A percentile compares a stretch with the other conserved stretches of the same genome.
Conservation (phyloP, 306 rosid genomes). For the Cyamopsis tetragonoloba region DNA sequence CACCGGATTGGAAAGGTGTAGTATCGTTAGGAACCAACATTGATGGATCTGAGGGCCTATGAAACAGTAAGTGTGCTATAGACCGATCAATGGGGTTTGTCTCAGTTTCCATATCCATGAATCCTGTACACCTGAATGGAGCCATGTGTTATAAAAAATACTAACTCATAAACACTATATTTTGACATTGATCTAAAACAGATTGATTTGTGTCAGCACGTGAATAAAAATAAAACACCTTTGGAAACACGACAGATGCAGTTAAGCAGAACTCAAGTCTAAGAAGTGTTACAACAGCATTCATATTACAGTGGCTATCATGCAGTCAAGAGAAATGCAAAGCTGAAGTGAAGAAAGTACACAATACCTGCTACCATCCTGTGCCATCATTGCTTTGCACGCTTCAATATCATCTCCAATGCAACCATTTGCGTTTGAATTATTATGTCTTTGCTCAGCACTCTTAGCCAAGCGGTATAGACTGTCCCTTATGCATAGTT, state of each 20-base stretch:
- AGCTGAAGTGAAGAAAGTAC: conserved; percentile 8
- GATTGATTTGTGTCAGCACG: not conserved
- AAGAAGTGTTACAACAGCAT: not conserved
- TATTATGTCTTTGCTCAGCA: conserved; percentile 72
- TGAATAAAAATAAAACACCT: conserved; percentile 1
- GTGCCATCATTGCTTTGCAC: conserved; percentile 35
- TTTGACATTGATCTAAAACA: not conserved
- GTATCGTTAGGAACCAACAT: conserved; percentile 29
- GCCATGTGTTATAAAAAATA: conserved; percentile 24
- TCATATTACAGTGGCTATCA: not conserved
- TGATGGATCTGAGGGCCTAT: conserved; percentile 63
- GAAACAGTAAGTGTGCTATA: conserved; percentile 82
- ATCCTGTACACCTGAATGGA: conserved; percentile 52
- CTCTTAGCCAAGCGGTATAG: conserved; percentile 88
- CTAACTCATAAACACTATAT: not conserved
- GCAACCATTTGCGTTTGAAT: conserved; percentile 31
- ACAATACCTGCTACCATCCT: conserved; percentile 52
- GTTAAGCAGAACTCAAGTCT: not conserved
- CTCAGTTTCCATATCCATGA: conserved; percentile 69
- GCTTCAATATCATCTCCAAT: conserved; percentile 47
- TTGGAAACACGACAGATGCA: conserved; percentile 6
- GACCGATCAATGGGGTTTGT: conserved; percentile 91
- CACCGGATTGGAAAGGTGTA: conserved; percentile 35
- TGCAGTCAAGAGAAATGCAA: not conserved
- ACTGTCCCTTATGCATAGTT: conserved; percentile 85